Percentiles rank a stretch among this genome's conserved stretches.
phyloP scores from a whole-genome alignment of 2,329 filamentous ascomycete species.

The Paramyrothecium roridum region DNA sequence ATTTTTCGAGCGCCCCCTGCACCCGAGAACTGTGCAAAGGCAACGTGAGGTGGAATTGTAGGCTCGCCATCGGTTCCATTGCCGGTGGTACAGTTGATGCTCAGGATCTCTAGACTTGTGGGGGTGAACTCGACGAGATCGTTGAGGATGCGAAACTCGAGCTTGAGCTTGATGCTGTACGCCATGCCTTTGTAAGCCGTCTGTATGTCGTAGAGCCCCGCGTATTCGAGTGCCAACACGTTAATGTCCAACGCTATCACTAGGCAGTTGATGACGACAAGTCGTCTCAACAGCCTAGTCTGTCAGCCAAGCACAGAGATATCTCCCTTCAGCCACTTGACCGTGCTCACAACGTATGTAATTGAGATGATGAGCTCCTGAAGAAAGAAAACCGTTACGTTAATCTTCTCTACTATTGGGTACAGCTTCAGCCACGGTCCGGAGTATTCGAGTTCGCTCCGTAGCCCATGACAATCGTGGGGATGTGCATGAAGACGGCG shows the following conservation, averaged over 20 bases:
- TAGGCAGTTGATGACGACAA: constrained; percentile 36
- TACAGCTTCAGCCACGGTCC: constrained; percentile 22
- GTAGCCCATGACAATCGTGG: constrained; percentile 53
- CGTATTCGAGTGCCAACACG: constrained; percentile 26
- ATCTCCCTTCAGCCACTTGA: neutral
- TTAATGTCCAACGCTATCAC: constrained; percentile 41
- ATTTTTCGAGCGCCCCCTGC: too few relatives aligned
- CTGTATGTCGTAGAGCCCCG: constrained; percentile 25
- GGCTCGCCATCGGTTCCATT: neutral
- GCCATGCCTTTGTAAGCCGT: constrained; percentile 28
- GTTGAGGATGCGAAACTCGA: constrained; percentile 32
- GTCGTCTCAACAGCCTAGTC: constrained; percentile 18
- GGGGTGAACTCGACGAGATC: constrained; percentile 25
- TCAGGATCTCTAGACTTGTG: neutral
- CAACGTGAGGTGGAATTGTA: too few relatives aligned
- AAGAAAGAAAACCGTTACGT: constrained; percentile 51
- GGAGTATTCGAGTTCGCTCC: constrained; percentile 35
- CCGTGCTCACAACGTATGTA: constrained; percentile 38
- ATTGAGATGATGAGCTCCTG: constrained; percentile 50
- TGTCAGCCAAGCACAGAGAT: neutral
- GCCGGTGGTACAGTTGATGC: neutral
- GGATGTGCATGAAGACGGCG: constrained; percentile 48
- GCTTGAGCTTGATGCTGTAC: constrained; percentile 33
- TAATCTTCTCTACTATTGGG: constrained; percentile 45
- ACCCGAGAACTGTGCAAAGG: too few relatives aligned